These are phyloP conservation scores for Mycena sp. DNA, from an alignment of 1,284 basidiomycete genomes.

Conservation along the genomic window DNA sequence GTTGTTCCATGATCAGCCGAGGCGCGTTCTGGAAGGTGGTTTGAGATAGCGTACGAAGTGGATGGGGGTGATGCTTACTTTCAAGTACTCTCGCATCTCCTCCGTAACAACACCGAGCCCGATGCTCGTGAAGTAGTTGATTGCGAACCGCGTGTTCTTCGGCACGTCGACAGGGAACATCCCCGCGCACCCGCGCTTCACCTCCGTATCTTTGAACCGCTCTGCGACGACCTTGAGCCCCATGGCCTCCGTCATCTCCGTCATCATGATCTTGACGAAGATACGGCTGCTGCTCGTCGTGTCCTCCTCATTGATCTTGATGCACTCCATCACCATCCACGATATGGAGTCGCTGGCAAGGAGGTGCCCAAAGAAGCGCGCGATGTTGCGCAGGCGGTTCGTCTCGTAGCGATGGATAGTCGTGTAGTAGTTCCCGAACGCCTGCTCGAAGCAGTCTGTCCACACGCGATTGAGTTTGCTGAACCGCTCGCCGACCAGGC, in stretches of 20 bases:
- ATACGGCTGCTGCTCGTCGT: constrained; percentile 97
- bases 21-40: constrained; percentile 95
- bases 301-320: constrained; percentile 97
- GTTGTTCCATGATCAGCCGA: constrained; percentile 91
- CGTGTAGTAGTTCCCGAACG: constrained; percentile 92
- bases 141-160: constrained; percentile 96
- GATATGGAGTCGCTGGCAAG: constrained; percentile 88
- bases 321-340: constrained; percentile 86
- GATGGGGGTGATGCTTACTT: constrained; percentile 48
- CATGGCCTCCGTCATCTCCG: constrained; percentile 94
- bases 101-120: constrained; percentile 93
- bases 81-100: constrained; percentile 95
- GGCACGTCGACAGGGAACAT: constrained; percentile 98
- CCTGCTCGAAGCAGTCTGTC: constrained; percentile 90
- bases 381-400: constrained; percentile 96
- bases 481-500: constrained; percentile 95
- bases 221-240: constrained; percentile 86
- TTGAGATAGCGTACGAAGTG: too few species aligned
- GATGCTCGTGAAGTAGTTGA: constrained; percentile 98
- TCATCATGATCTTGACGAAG: constrained; percentile 96
- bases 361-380: constrained; percentile 94
- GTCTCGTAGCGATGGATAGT: constrained; percentile 99
- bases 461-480: constrained; percentile 95
- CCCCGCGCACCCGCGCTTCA: constrained; percentile 76
- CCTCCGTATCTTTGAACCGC: constrained; percentile 88